Base-by-base conservation (phyloP, 805 yeast genomes). In the Yarrowia sp. region DNA sequence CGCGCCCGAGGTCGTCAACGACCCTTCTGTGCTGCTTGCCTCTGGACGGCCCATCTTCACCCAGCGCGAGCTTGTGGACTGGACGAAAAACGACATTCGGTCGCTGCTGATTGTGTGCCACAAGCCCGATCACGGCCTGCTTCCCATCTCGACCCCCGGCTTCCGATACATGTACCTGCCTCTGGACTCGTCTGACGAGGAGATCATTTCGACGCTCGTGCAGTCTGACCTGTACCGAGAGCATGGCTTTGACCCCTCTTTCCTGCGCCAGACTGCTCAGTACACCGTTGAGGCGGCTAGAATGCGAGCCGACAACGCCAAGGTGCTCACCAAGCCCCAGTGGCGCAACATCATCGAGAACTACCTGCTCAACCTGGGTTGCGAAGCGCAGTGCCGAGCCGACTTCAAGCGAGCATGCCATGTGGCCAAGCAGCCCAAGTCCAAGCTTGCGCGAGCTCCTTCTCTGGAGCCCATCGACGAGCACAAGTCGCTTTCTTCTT, bases 301-400 rank as follows among this genome's bases (percentile, higher is more conserved):
- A 13, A 59, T 63, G 19, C 63, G 68, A n/a, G 47, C 44, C 14
- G 39, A 59, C 24, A 14, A 25, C 62, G 56, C 38, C 46, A 6
- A 24, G 24, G 67, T 63, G 66, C 68, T 81, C n/a, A 74, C 81
- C 6, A 77, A 80, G 65, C 81, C 83, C 24, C 88, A 87, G 70
- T 86, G 91, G 90, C 76, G 92, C 66, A 84, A 86, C 68, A 80
- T 87, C 25, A 84, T 87, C 63, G 93, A 87, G 66, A 87, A 86
- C 72, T 87, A 81, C 61, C 64, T 68, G 39, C 61, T 68, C 29
- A 68, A 68, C 47, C 68, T 68, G 25, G 70, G 66, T 12, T 68
- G 70, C 42, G 70, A 68, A 44, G 70, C 70, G 13, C 90, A 87
- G 70, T 85, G 90, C 67, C 78, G 90, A 19, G 74, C 76, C 33